Evolutionary conservation across 371 early-diverging fungal species (phyloP), one percentile per base, ranked within the genome.

Genomic region (Entomophthora muscae): DNA sequence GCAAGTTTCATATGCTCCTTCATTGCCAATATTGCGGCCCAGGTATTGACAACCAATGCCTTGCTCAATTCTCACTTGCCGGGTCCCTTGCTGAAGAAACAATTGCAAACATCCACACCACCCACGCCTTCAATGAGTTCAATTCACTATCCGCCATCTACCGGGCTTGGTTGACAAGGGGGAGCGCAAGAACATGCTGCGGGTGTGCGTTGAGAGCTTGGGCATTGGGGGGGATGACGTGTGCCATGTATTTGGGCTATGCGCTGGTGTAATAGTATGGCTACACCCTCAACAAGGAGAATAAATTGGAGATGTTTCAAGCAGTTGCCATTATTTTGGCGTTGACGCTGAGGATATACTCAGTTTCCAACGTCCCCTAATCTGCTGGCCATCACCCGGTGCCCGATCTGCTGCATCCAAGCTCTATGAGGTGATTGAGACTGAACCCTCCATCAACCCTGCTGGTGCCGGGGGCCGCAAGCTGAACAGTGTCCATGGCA

Each of bases 101-200:
- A 21, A 82, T 94, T 60, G 78, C 81, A 58, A 81, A 83, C 68
- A 85, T 96, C 53, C 81, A 92, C 31, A 94, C 95, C 0, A 90
- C 95, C n/a, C 80, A 83, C 52, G 76, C 88, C 0, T 75, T 95
- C 24, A 85, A 85, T 29, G 83, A 86, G 66, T 91, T 94, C 68
- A 53, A 58, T 24, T 69, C 77, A 42, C 81, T 90, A 61, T 76
- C 78, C 66, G 66, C 53, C 28, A 68, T 71, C 61, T 90, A 83
- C 61, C 64, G 66, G 26, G 67, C 17, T 78, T 77, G 57, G 76
- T 84, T 31, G 75, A 75, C 0, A 67, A 73, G 22, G 83, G 83
- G 31, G 64, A 76, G 54, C 68, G 72, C 32, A 79, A 77, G 69
- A 81, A 83, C 54, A 67, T 70, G n/a, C n/a, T n/a, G n/a, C n/a